These are phyloP conservation scores for Lactarius hatsudake DNA, from an alignment of 768 basidiomycete genomes.

Conservation along the genomic window DNA sequence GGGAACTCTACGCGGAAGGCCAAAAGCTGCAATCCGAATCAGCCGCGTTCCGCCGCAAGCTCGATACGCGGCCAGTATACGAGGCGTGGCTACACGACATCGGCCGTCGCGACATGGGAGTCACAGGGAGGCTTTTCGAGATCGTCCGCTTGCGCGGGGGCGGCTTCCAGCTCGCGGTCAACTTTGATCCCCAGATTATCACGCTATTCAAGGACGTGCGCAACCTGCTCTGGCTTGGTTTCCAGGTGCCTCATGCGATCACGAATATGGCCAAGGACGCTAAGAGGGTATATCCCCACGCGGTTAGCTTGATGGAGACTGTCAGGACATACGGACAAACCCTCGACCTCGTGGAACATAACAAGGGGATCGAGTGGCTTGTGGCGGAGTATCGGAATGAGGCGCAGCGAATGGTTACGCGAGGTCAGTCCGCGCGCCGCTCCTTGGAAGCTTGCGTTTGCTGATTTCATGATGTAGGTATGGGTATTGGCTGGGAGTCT, in stretches of 20 bases:
- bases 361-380: conserved; percentile 90
- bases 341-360: conserved; percentile 82
- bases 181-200: conserved; percentile 98
- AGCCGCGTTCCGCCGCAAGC: conserved; percentile 89
- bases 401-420: conserved; percentile 87
- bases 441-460: neutral
- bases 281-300: conserved; percentile 96
- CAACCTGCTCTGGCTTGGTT: conserved; percentile 93
- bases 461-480: conserved; percentile 49
- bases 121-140: conserved; percentile 90
- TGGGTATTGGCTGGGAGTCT: conserved; percentile 95
- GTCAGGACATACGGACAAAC: conserved; percentile 98
- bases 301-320: conserved; percentile 97
- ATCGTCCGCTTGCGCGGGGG: conserved; percentile 75
- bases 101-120: conserved; percentile 87
- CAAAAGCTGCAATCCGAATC: conserved; percentile 94
- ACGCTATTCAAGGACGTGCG: conserved; percentile 98
- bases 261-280: conserved; percentile 98
- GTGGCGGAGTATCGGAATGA: conserved; percentile 94
- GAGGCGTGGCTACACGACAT: conserved; percentile 98
- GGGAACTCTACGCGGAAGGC: conserved; percentile 99
- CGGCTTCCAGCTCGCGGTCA: conserved; percentile 85
- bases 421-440: conserved; percentile 53
- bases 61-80: conserved; percentile 90
- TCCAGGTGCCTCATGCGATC: conserved; percentile 91